Base-by-base conservation (phyloP, 176 grass and related monocot genomes). In the Hordeum marinum region DNA sequence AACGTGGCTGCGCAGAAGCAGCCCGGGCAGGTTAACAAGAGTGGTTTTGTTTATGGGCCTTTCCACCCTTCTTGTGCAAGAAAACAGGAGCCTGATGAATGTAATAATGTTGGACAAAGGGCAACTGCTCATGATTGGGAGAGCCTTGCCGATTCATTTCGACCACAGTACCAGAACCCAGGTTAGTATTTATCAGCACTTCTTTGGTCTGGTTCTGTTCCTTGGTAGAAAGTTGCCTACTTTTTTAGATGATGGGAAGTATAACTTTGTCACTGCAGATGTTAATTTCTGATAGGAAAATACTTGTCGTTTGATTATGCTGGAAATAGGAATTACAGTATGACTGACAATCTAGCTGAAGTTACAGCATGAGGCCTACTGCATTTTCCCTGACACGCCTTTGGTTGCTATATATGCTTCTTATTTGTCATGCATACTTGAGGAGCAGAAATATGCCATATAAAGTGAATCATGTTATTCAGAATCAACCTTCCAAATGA, bases 151-250 rank as follows among this genome's bases (percentile, higher is more conserved):
- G 63, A 82, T 82, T 86, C 86, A 65, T 89, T 99, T 83, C 77
- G 84, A 20, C 93, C 88, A 1, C 90, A 92, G 63, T 96, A 96
- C 89, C 93, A 91, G 67, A 99, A 96, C 79, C 88, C 95, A 94
- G 96, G 96, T 99, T 37, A 21, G 78, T 72, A 74, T 74, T 29
- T 73, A 26, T 87, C 29, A 76, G 36, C 54, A 26, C 25, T 62
- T 54, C 21, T 76, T 87, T 21, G 12, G n/a, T 39, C 72, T 81
- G 37, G 9, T 78, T 82, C 4, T 12, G 36, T 82, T 46, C 12
- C 52, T 76, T 41, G 17, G 41, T 40, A 8, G 24, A 84, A 55
- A 24, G 12, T 81, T 79, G 21, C 48, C 17, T 4, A 14, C 40
- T 14, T 17, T 72, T 72, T 26, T 9, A 46, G 25, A 72, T 46